phyloP scores from a whole-genome alignment of 2,329 filamentous ascomycete species.

The Arachnopeziza araneosa region DNA sequence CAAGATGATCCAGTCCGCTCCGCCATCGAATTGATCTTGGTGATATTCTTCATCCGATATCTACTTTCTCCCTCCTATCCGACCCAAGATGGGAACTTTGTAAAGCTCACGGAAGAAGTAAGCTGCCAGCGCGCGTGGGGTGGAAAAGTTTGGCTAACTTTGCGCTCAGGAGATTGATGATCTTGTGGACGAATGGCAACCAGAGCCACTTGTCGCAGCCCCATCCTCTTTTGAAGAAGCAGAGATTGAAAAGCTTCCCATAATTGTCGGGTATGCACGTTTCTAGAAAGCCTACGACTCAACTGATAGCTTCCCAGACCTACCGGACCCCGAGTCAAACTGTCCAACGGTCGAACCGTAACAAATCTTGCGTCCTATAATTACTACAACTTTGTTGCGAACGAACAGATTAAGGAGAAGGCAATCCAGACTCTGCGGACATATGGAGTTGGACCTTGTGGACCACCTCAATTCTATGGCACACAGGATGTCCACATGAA shows the following conservation, averaged over 20 bases:
- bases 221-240: conserved; percentile 70
- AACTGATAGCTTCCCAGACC: conserved; percentile 49
- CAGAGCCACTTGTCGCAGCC: conserved; percentile 78
- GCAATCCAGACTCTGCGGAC: conserved; percentile 89
- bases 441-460: conserved; percentile 94
- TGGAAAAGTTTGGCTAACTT: conserved; percentile 3
- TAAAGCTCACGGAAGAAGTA: conserved; percentile 79
- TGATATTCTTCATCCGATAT: conserved; percentile 94
- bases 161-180: conserved; percentile 78
- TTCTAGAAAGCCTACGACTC: background rate
- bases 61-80: conserved; percentile 88
- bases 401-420: conserved; percentile 90
- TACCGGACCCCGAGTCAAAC: conserved; percentile 83
- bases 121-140: conserved; percentile 8
- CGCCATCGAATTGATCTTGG: conserved; percentile 85
- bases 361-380: conserved; percentile 94
- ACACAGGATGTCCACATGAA: conserved; percentile 98
- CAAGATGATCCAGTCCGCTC: conserved; percentile 94
- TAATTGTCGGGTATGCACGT: conserved; percentile 71
- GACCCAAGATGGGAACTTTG: conserved; percentile 82
- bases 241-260: conserved; percentile 77
- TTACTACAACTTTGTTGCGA: conserved; percentile 94
- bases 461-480: conserved; percentile 95
- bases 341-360: conserved; percentile 83
- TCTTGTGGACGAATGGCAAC: conserved; percentile 91